Percentiles rank a stretch among this genome's conserved stretches.
phyloP scores from a whole-genome alignment of 1,284 basidiomycete species.

The Microbotryomycetes sp. region DNA sequence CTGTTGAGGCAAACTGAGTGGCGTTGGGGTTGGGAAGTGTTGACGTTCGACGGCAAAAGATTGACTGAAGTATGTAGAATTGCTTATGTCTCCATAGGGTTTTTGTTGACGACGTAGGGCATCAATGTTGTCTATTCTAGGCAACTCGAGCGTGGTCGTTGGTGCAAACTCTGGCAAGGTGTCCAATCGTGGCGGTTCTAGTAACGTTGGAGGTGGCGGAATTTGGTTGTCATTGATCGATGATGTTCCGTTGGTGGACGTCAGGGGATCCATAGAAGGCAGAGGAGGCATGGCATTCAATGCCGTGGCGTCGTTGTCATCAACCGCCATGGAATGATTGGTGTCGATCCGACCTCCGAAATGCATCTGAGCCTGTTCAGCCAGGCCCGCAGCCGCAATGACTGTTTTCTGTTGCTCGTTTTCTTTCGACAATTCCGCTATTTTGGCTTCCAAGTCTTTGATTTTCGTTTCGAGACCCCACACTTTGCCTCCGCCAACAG shows the following conservation, averaged over 20 bases:
- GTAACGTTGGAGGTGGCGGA: not conserved
- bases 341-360: not conserved
- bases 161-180: not conserved
- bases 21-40: not conserved
- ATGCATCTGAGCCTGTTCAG: not conserved
- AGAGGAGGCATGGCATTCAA: not conserved
- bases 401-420: not conserved
- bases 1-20: not conserved
- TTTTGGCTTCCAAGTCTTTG: constrained; percentile 1
- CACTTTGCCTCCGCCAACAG: constrained; percentile 18
- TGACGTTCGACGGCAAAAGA: not conserved
- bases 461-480: constrained; percentile 18
- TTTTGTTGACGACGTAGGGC: not conserved
- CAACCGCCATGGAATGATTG: not conserved
- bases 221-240: not conserved
- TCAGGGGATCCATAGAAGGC: not conserved
- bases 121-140: too few species aligned
- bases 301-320: not conserved
- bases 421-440: not conserved
- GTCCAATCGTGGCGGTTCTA: not conserved
- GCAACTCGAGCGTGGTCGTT: not conserved
- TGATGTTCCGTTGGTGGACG: not conserved
- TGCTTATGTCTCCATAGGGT: not conserved
- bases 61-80: not conserved
- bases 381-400: not conserved